phyloP scores from a whole-genome alignment of 169 alveolate genomes.

The Eimeria tenella region DNA sequence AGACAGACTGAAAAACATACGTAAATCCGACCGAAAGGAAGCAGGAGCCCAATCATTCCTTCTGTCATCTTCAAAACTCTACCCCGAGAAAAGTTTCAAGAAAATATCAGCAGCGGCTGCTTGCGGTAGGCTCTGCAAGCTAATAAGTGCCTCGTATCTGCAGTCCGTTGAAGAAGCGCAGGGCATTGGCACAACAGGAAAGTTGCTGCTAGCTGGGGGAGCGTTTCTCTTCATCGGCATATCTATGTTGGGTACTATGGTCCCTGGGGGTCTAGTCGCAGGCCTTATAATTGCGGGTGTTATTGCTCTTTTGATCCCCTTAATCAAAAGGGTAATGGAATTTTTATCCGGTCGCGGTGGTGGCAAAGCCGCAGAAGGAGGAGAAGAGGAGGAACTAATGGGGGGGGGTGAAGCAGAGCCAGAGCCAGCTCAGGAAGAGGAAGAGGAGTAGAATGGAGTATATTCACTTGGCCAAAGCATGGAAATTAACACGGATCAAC shows the following conservation, averaged over 20 bases:
- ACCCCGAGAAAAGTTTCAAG: neutral
- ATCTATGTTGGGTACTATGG: neutral
- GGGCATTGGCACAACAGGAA: neutral
- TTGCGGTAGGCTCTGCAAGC: neutral
- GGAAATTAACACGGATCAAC: too few species aligned
- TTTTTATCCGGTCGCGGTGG: neutral
- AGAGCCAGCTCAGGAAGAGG: neutral
- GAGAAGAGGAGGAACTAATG: neutral
- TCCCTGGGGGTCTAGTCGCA: neutral
- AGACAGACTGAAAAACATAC: neutral
- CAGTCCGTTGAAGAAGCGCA: neutral
- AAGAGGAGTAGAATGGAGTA: neutral
- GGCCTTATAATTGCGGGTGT: constrained; percentile 15
- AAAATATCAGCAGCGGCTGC: too few species aligned
- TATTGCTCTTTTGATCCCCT: neutral
- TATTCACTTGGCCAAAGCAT: too few species aligned
- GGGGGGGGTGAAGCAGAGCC: neutral
- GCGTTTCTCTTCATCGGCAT: neutral
- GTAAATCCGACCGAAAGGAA: neutral
- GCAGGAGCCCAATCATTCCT: neutral
- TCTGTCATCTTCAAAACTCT: neutral
- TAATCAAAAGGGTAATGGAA: neutral
- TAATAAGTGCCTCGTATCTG: neutral
- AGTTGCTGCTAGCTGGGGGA: constrained; percentile 17
- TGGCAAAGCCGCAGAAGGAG: neutral